phyloP scores from a whole-genome alignment of 169 alveolate genomes.

The Pseudocohnilembus persalinus region DNA sequence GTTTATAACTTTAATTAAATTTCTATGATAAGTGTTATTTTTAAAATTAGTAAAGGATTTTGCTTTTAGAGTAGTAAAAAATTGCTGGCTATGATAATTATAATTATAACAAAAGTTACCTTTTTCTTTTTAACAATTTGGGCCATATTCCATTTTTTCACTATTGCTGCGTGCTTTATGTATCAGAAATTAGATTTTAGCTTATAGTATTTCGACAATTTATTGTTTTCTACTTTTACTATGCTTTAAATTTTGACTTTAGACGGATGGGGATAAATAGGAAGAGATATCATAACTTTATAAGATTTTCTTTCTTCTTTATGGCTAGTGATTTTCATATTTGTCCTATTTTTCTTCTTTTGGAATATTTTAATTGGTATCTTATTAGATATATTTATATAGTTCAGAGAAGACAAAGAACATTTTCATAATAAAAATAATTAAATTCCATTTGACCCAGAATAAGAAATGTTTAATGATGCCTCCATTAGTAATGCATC shows the following conservation, averaged over 20 bases:
- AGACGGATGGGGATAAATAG: constrained; percentile 28
- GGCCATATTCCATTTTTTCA: constrained; percentile 6
- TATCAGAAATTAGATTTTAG: constrained; percentile 2
- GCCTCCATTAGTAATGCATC: neutral
- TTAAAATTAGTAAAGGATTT: neutral
- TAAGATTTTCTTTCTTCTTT: neutral
- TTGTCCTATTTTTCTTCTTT: constrained; percentile 11
- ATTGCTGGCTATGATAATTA: neutral
- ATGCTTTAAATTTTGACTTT: constrained; percentile 15
- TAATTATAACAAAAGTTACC: neutral
- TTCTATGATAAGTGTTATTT: neutral
- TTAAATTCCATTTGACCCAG: neutral
- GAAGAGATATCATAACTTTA: constrained; percentile 11
- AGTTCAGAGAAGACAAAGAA: neutral
- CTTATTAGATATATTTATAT: constrained; percentile 10
- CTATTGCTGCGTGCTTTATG: constrained; percentile 6
- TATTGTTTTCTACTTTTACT: constrained; percentile 4
- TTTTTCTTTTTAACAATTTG: constrained; percentile 5
- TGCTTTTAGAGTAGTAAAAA: neutral
- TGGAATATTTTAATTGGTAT: constrained; percentile 27
- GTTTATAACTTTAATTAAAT: neutral
- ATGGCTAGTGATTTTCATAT: constrained; percentile 7
- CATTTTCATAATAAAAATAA: too few relatives aligned
- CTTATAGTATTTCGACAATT: neutral
- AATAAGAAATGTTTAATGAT: neutral